Base-by-base conservation (phyloP, 768 basidiomycete species). In the Boletus speciosus region DNA sequence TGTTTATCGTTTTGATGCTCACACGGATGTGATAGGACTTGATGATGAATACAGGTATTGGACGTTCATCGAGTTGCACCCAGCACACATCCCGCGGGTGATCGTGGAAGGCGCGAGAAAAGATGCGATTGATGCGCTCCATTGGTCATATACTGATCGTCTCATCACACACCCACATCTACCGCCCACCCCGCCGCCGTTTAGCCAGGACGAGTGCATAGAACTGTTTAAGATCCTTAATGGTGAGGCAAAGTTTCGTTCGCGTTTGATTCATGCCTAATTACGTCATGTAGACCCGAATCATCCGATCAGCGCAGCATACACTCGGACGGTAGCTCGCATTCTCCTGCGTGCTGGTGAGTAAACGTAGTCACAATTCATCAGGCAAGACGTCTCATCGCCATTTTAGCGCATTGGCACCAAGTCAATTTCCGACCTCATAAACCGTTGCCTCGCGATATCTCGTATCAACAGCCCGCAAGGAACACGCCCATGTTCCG, bases 91-190 rank as follows among this genome's bases (percentile, higher is more conserved):
- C 8, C 64, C 77, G 0, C 61, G 37, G n/a, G 61, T n/a, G 32
- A 73, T 92, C 27, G 79, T 85, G 8, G 61, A 71, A 7, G 77
- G 75, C 40, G 84, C 85, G 10, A 78, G 78, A 46, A 69, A 74
- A 0, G 90, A 93, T 59, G 90, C 90, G 1, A 75, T 86, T 62
- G 87, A 92, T 50, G 81, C 81, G 0, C 73, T 93, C 58, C 87
- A 81, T 23, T 93, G 91, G 90, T 82, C 86, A 9, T 90, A 86
- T 71, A 86, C 90, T 3, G 90, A 91, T 63, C 86, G 84, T 42
- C 70, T 91, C 11, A 76, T 91, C 9, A 84, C 86, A 1, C 77
- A 84, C 14, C 73, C 82, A 11, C 76, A 76, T 25, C 47, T 54
- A 3, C 41, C 50, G 38, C 73, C 78, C 1, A 68, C 79, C 15